Evolutionary conservation across 495 filamentous ascomycete species (phyloP), one percentile per base, ranked within the genome.

Genomic region (Aspergillus coremiiformis): DNA sequence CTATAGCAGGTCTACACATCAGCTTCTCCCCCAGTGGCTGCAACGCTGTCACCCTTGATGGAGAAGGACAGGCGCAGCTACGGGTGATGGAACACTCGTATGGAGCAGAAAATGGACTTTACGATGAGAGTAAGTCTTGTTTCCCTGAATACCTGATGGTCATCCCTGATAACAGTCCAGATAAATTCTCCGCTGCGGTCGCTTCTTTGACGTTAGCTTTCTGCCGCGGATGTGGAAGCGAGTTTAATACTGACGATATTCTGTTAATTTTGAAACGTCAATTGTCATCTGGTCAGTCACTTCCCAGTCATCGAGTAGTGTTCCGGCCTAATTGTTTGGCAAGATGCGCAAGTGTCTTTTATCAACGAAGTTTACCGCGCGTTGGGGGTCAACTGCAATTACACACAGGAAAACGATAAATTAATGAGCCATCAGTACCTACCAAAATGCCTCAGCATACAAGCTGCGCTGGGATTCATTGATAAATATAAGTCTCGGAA

Each of bases 1-100:
- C 50, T 9, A n/a, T 30, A 23, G 1, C 37, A 86, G 84, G 78
- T 54, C 68, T 87, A 17, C 74, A 87, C 47, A 78, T 82, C 30
- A 80, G 84, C 14, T 79, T 90, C 48, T 93, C 87, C 7, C 86
- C 89, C 0, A 90, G 85, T 47, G 78, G 80, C 33, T 89, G 83
- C 57, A 80, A 83, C 29, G 73, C 84, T 21, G 80, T 81, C 0
- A 73, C 76, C 44, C 70, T 90, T 23, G 79, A 84, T 50, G 76
- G 82, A 48, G 84, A 89, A 44, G 81, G 82, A 4, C 75, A 79
- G 26, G 64, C 85, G 17, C 80, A 81, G 56, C 75, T 90, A 67
- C 78, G 78, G 47, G 67, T 67, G 11, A 77, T 91, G 67, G 77
- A 83, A 24, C 72, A 78, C 47, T 67, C 69, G 1, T 76, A 73